Base-by-base conservation (phyloP, 345 rosid genomes). In the Conringia planisiliqua region DNA sequence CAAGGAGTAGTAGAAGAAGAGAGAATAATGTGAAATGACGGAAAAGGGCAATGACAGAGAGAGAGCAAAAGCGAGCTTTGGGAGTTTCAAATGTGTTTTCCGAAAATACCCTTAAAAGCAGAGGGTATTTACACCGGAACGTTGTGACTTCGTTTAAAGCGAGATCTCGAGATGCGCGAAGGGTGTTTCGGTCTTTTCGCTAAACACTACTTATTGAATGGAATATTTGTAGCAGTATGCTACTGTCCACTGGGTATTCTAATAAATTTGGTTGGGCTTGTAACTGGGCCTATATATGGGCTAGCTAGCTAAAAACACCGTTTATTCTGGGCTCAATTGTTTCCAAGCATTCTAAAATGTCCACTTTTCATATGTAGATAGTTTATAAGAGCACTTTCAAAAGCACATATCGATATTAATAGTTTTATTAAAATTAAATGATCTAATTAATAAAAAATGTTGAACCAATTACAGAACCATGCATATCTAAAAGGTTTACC, bases 131-230 rank as follows among this genome's bases (percentile, higher is more conserved):
- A 77, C 80, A 77, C 63, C 56, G 68, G 77, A 73, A 73, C 77
- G 80, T 71, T 70, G 71, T 26, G 60, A 70, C 72, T 56, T 70
- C 10, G 44, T 6, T 2, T 29, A 7, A 5, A 0, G 54, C 0
- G 68, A n/a, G 39, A 17, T 71, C 77, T 78, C 81, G 73, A 78
- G 77, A 78, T 78, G 42, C 50, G 80, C 63, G 44, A 58, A 59
- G 51, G 77, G 81, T 42, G 33, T 22, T 66, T 59, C 38, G 3
- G 71, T 77, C 69, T 33, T 76, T 69, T 10, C 0, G 0, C 38
- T 10, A 32, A 3, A 59, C 5, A 16, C 30, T n/a, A n/a, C n/a
- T n/a, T 0, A 12, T 33, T 1, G 39, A 17, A 26, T 47, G 2
- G 39, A 62, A 30, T 63, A 20, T 29, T 54, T 22, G 33, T 48